Conservation (phyloP, 1,284 basidiomycete genomes). For the Apiotrichum brassicae region DNA sequence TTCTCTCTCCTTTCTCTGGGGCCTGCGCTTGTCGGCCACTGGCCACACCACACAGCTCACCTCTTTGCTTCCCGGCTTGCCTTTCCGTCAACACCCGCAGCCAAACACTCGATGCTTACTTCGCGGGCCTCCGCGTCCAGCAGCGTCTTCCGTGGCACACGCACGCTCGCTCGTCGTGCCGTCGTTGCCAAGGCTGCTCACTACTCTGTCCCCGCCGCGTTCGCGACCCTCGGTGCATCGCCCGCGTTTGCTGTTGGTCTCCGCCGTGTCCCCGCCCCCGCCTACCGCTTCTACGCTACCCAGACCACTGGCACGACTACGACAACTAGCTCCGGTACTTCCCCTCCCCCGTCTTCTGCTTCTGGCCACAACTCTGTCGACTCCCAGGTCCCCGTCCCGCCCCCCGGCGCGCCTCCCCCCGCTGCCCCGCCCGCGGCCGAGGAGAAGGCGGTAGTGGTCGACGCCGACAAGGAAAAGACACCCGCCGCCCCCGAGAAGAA, state of each 20-base stretch:
- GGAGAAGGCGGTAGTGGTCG: conserved; percentile 18
- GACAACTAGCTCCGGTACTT: conserved; percentile 6
- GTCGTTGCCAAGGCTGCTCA: background rate
- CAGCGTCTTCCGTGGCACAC: background rate
- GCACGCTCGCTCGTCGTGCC: background rate
- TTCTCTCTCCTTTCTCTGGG: too few species aligned
- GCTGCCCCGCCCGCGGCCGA: conserved; percentile 19
- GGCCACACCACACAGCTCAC: too few species aligned
- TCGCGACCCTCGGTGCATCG: conserved; percentile 7
- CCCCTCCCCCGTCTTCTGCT: conserved; percentile 11
- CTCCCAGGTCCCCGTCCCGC: conserved; percentile 19
- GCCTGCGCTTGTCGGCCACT: too few species aligned
- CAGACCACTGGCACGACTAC: conserved; percentile 14
- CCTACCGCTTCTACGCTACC: conserved; percentile 22
- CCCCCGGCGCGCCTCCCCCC: conserved; percentile 31
- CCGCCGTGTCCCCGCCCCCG: conserved; percentile 5
- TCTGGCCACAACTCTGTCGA: background rate
- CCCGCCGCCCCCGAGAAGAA: conserved; percentile 49
- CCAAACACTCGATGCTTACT: conserved; percentile 5
- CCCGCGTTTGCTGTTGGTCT: conserved; percentile 10
- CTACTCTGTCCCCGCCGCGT: background rate
- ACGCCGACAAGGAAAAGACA: conserved; percentile 64
- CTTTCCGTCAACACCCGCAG: background rate
- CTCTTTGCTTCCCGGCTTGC: too few species aligned
- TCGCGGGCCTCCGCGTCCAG: conserved; percentile 4